These are phyloP conservation scores for Curvularia eragrostidis DNA, from an alignment of 2,329 filamentous ascomycete species.

Conservation along the genomic window DNA sequence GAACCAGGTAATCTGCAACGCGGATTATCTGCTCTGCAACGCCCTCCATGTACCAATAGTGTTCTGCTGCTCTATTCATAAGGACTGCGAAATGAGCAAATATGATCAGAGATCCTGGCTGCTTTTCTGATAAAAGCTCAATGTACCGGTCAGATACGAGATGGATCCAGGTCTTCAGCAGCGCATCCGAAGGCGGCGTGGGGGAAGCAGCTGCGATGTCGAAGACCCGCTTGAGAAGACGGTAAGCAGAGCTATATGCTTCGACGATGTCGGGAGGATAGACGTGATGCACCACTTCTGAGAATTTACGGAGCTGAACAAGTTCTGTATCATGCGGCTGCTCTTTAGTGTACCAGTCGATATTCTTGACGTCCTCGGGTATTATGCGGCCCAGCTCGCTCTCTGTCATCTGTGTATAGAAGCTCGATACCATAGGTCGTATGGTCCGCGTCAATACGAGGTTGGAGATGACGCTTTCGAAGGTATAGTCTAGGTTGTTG, in stretches of 20 bases:
- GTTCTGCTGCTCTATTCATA: constrained; percentile 27
- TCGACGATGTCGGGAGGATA: constrained; percentile 40
- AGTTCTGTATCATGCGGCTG: constrained; percentile 30
- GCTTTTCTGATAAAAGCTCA: constrained; percentile 36
- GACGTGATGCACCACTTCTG: constrained; percentile 31
- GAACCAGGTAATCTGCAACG: constrained; percentile 35
- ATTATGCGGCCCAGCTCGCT: constrained; percentile 29
- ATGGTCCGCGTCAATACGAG: constrained; percentile 32
- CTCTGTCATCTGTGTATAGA: constrained; percentile 22
- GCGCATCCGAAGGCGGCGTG: constrained; percentile 30
- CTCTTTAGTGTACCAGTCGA: constrained; percentile 26
- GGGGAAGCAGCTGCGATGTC: constrained; percentile 19
- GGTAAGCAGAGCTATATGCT: constrained; percentile 35
- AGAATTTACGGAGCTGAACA: constrained; percentile 33
- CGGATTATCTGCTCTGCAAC: constrained; percentile 34
- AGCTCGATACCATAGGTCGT: constrained; percentile 32
- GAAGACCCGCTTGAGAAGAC: constrained; percentile 32
- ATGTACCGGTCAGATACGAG: constrained; percentile 34
- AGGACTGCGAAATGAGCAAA: constrained; percentile 48
- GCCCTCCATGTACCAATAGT: constrained; percentile 39
- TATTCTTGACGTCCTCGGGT: constrained; percentile 28
- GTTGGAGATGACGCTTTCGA: constrained; percentile 34
- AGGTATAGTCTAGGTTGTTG: constrained; percentile 24
- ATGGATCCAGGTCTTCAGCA: constrained; percentile 40
- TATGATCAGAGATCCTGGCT: constrained; percentile 46